A percentile compares a stretch with the other conserved stretches of the same genome.
Conservation (phyloP, 2,329 filamentous ascomycete species). For the Cordyceps sp. region DNA sequence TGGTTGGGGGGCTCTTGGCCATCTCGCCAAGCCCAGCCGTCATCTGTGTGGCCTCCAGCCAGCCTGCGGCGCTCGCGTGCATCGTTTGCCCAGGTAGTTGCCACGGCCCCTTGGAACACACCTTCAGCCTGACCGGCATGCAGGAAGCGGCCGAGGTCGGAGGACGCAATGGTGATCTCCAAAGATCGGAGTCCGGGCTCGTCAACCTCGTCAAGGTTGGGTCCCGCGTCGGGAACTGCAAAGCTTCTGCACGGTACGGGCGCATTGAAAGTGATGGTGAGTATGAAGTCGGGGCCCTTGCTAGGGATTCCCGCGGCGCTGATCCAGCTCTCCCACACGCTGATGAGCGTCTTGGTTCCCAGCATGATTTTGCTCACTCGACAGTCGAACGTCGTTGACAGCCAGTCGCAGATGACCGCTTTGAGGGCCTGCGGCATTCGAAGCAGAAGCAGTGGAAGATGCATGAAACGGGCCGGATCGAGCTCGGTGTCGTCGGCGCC, state of each 20-base stretch:
- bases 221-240: constrained; percentile 2
- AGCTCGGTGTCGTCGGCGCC: constrained; percentile 3
- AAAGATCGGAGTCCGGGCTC: constrained; percentile 22
- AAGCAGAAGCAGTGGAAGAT: constrained; percentile 34
- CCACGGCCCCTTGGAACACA: constrained; percentile 1
- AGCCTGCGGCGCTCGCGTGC: constrained; percentile 23
- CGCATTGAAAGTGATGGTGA: constrained; percentile 34
- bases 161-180: constrained; percentile 32
- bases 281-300: constrained; percentile 24
- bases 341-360: constrained; percentile 31
- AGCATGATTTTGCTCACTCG: constrained; percentile 32
- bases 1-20: constrained; percentile 7
- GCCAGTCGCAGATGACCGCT: constrained; percentile 29
- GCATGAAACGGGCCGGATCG: constrained; percentile 19
- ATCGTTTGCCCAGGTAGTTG: constrained; percentile 14
- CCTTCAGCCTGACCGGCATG: constrained; percentile 17
- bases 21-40: constrained; percentile 34
- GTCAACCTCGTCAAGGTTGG: constrained; percentile 6
- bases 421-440: constrained; percentile 39
- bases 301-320: constrained; percentile 17
- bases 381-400: constrained; percentile 37
- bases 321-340: constrained; percentile 35
- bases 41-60: constrained; percentile 28
- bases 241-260: constrained; percentile 5
- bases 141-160: constrained; percentile 29